Percentiles rank a stretch among this genome's conserved stretches.
phyloP scores from a whole-genome alignment of 495 filamentous ascomycete species.

The Parathielavia hyrcaniae region DNA sequence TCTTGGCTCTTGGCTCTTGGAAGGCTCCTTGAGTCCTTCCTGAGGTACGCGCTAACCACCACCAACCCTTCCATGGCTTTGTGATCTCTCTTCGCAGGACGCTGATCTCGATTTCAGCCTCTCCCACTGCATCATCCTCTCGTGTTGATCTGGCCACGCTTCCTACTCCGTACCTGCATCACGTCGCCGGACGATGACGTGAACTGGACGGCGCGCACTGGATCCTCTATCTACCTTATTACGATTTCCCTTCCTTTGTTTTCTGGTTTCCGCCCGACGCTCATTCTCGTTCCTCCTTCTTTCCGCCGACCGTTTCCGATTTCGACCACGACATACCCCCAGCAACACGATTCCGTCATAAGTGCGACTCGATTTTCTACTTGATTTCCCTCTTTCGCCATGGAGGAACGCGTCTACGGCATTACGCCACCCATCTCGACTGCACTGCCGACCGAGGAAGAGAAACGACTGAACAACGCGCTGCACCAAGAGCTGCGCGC shows the following conservation, averaged over 20 bases:
- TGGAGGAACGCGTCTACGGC: conserved; percentile 53
- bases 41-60: neutral
- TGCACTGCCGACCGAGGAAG: conserved; percentile 63
- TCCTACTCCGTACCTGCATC: neutral
- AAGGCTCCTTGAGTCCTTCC: no score
- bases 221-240: neutral
- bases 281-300: conserved; percentile 4
- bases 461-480: conserved; percentile 66
- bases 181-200: conserved; percentile 13
- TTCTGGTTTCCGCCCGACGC: neutral
- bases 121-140: neutral
- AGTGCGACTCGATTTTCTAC: neutral
- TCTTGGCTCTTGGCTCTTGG: no score
- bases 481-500: conserved; percentile 74
- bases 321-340: neutral
- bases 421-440: conserved; percentile 79
- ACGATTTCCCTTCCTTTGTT: conserved; percentile 1
- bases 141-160: neutral
- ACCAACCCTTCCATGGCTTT: neutral
- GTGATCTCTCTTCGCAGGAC: neutral
- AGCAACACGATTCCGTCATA: neutral
- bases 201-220: conserved; percentile 5
- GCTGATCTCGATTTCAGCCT: neutral
- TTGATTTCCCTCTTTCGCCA: conserved; percentile 5
- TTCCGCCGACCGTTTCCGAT: neutral